Base-by-base conservation (phyloP, 2,329 filamentous ascomycete genomes). In the Aspergillus brasiliensis region DNA sequence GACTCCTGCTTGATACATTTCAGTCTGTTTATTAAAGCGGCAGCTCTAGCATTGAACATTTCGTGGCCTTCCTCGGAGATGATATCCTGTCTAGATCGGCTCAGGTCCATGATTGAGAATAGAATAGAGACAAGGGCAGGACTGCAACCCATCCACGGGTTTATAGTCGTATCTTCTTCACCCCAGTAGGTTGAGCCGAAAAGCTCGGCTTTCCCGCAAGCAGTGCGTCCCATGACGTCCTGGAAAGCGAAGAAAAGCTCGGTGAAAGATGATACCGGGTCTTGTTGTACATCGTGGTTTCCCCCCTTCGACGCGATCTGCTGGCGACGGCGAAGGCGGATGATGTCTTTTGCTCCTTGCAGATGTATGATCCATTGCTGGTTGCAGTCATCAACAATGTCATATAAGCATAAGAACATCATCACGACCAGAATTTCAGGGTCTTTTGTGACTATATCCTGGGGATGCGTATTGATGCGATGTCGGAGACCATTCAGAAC, bases 161-260 rank as follows among this genome's bases (percentile, higher is more conserved):
- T 57, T 19, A 57, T 28, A 1, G 51, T n/a, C 2, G 23, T 48
- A 15, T 64, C 62, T 8, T 56, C 44, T 8, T 60, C 57, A 13
- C 66, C 56, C 78, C 78, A 80, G 57, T 78, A 80, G 52, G 78
- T 75, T 13, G 70, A 65, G 3, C 76, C 77, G 19, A 80, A 80
- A 0, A 78, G 69, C 0, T 77, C 75, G 0, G 75, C 72, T 8
- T 78, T 75, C 6, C 75, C 77, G 25, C 77, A 80, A 0, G 78
- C 78, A 0, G 78, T 80, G 25, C 77, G 71, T 38, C 78, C 77
- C 38, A 79, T 79, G 0, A 78, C 75, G 25, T 80, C 78, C 56
- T 79, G 78, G 7, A 77, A 80, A 5, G 78, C 78, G 46, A 80
- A 80, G 58, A 78, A 79, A 8, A 6, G 72, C 67, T 60, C 79